Conservation (phyloP, 148 eudicot genomes). For the Persicaria tinctoria region DNA sequence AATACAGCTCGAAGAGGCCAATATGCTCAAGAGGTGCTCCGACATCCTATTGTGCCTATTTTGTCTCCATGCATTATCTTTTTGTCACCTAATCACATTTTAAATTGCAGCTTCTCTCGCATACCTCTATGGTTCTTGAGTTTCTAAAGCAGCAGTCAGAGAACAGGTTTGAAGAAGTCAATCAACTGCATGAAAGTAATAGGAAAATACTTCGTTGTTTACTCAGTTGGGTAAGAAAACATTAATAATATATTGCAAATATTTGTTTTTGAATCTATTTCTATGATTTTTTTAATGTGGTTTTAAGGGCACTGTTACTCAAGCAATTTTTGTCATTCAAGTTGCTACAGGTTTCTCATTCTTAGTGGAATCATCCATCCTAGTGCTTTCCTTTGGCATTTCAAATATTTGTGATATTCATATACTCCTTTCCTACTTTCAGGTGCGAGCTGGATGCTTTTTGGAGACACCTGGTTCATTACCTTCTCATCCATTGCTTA, state of each 20-base stretch:
- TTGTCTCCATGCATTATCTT: slow-evolving; percentile 13
- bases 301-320: not conserved
- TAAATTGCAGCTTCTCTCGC: slow-evolving; percentile 68
- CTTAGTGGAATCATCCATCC: not conserved
- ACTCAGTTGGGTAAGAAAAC: slow-evolving; percentile 78
- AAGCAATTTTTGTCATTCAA: not conserved
- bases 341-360: not conserved
- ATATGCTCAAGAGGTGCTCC: slow-evolving; percentile 69
- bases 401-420: not conserved
- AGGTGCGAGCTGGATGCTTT: slow-evolving; percentile 97
- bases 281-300: not conserved
- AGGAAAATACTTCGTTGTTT: slow-evolving; percentile 86
- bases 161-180: slow-evolving; percentile 42
- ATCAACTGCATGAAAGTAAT: slow-evolving; percentile 56
- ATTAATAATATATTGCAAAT: not conserved
- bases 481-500: slow-evolving; percentile 77
- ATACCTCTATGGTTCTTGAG: slow-evolving; percentile 78
- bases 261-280: not conserved
- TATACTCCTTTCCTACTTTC: slow-evolving; percentile 20
- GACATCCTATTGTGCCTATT: slow-evolving; percentile 10
- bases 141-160: slow-evolving; percentile 74
- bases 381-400: not conserved
- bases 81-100: slow-evolving; percentile 18
- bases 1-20: slow-evolving; percentile 59
- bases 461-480: slow-evolving; percentile 68